These are phyloP conservation scores for Vaccinium vitisidaea DNA, from an alignment of 148 eudicot genomes.

Conservation along the genomic window DNA sequence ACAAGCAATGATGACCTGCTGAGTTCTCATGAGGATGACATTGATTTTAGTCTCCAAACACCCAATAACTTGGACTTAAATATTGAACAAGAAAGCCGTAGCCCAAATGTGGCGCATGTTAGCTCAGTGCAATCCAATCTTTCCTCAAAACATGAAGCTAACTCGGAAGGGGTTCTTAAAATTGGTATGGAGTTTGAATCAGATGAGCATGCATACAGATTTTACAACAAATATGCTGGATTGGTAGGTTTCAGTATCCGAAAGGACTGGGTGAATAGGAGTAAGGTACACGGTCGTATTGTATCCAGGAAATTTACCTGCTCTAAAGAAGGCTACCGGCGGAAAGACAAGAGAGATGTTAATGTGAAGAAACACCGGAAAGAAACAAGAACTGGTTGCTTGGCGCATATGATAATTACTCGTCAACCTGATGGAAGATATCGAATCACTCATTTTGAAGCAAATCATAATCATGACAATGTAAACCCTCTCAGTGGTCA, in stretches of 20 bases:
- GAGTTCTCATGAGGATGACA: slow-evolving; percentile 15
- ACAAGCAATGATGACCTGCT: neutral
- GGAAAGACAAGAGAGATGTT: slow-evolving; percentile 32
- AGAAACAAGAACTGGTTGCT: slow-evolving; percentile 45
- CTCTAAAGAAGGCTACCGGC: slow-evolving; percentile 38
- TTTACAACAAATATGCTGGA: slow-evolving; percentile 35
- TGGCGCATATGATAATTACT: slow-evolving; percentile 38
- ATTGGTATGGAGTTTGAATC: slow-evolving; percentile 36
- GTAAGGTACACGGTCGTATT: slow-evolving; percentile 39
- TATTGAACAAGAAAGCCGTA: slow-evolving; percentile 15
- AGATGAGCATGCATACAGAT: slow-evolving; percentile 33
- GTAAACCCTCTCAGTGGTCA: slow-evolving; percentile 13
- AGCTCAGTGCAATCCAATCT: slow-evolving; percentile 14
- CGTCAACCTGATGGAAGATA: slow-evolving; percentile 38
- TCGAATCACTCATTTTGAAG: slow-evolving; percentile 29
- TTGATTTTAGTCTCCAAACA: slow-evolving; percentile 20
- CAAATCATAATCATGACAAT: slow-evolving; percentile 31
- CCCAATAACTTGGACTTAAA: slow-evolving; percentile 26
- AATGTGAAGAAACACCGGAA: slow-evolving; percentile 40
- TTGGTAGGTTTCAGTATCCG: slow-evolving; percentile 38
- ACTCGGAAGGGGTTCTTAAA: slow-evolving; percentile 9
- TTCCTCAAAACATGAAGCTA: slow-evolving; percentile 13
- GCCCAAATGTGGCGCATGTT: slow-evolving; percentile 13
- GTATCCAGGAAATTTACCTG: slow-evolving; percentile 44
- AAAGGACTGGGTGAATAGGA: slow-evolving; percentile 43